These are phyloP conservation scores for Trametes maxima DNA, from an alignment of 768 basidiomycete genomes.

Conservation along the genomic window DNA sequence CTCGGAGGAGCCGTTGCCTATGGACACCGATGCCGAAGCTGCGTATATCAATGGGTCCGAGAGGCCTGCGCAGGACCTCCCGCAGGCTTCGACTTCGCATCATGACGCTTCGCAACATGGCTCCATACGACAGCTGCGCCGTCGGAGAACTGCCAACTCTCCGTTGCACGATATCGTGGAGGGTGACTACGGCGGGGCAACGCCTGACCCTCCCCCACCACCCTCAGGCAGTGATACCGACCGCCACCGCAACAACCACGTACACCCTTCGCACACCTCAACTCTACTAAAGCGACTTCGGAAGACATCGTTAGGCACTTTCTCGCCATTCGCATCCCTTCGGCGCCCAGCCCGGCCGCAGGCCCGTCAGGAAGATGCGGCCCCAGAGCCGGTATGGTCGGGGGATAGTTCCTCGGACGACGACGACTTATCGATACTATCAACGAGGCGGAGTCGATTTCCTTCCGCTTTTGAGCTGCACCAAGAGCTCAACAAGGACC, in stretches of 20 bases:
- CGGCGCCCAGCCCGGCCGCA: slow-evolving; percentile 18
- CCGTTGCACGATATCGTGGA: background rate
- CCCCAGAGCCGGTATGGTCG: slow-evolving; percentile 23
- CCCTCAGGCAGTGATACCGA: slow-evolving; percentile 18
- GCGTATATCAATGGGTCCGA: slow-evolving; percentile 55
- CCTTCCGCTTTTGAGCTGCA: slow-evolving; percentile 23
- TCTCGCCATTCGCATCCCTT: slow-evolving; percentile 30
- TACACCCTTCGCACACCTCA: slow-evolving; percentile 5
- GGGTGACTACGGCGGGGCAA: slow-evolving; percentile 20
- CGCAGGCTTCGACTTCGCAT: background rate
- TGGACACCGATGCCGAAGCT: slow-evolving; percentile 80
- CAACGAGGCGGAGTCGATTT: slow-evolving; percentile 20
- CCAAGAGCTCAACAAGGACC: slow-evolving; percentile 13
- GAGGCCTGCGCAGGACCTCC: background rate
- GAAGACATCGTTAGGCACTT: slow-evolving; percentile 24
- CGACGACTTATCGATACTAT: slow-evolving; percentile 30
- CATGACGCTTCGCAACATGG: background rate
- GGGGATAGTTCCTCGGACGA: slow-evolving; percentile 33
- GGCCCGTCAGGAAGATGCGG: background rate
- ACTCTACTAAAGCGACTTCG: slow-evolving; percentile 29
- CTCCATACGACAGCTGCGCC: background rate
- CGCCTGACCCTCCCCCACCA: slow-evolving; percentile 25
- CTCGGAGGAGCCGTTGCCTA: slow-evolving; percentile 60
- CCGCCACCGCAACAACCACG: background rate
- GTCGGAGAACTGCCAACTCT: background rate